Conservation (phyloP, 352 stramenopile genomes). For the Globisporangium lucens region DNA sequence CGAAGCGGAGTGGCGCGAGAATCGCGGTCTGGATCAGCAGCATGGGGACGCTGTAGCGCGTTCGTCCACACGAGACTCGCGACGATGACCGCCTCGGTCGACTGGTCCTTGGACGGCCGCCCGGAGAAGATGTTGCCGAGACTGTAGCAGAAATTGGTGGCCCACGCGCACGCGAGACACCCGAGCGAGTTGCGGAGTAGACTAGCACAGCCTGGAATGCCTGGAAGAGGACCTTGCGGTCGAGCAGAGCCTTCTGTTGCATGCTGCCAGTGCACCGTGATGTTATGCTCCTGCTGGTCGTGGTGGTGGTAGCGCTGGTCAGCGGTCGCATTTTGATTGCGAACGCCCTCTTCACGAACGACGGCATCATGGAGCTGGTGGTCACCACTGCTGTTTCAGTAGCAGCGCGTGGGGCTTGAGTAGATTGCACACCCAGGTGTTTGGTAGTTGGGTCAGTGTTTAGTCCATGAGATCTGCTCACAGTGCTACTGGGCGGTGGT, state of each 20-base stretch:
- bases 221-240: neutral
- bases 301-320: neutral
- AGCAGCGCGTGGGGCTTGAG: neutral
- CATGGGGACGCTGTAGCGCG: constrained; percentile 3
- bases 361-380: neutral
- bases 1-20: constrained; percentile 16
- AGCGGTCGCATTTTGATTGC: neutral
- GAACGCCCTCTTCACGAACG: neutral
- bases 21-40: constrained; percentile 1
- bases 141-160: constrained; percentile 28
- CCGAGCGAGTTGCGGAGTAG: constrained; percentile 24
- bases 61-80: constrained; percentile 28
- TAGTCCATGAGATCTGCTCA: neutral
- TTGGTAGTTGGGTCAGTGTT: neutral
- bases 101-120: constrained; percentile 24
- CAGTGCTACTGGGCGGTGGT: too few relatives aligned
- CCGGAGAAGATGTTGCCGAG: constrained; percentile 26
- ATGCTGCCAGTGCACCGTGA: neutral
- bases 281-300: neutral
- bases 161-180: constrained; percentile 20
- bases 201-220: neutral
- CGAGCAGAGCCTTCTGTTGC: neutral
- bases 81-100: constrained; percentile 23
- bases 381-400: neutral
- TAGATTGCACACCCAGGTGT: neutral